A percentile compares a stretch with the other conserved stretches of the same genome.
Conservation (phyloP, 768 basidiomycete species). For the Basidioascus undulatus region DNA sequence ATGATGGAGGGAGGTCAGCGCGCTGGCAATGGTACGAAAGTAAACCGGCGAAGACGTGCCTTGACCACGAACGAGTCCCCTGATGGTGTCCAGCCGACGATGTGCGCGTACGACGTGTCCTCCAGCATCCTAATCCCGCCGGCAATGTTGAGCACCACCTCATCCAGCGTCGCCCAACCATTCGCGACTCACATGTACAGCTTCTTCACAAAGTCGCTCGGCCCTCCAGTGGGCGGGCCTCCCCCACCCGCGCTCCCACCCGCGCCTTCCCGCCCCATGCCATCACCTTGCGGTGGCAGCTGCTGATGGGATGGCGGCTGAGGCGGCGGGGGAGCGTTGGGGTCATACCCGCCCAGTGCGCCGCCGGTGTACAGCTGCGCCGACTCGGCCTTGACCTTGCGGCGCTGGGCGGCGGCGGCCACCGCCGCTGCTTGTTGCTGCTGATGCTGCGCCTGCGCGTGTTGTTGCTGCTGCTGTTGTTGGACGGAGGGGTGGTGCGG, state of each 20-base stretch:
- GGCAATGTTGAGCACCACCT: neutral
- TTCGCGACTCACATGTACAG: constrained; percentile 49
- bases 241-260: neutral
- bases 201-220: constrained; percentile 84
- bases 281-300: no score
- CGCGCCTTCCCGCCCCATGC: constrained; percentile 1
- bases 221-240: constrained; percentile 51
- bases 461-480: no score
- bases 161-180: neutral
- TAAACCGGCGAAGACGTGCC: constrained; percentile 14
- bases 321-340: constrained; percentile 2
- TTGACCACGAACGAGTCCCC: constrained; percentile 85
- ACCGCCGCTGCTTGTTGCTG: no score
- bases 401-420: no score
- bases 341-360: no score
- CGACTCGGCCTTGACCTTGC: no score
- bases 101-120: constrained; percentile 40
- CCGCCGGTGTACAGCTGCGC: no score
- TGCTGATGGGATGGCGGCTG: constrained; percentile 1
- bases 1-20: neutral
- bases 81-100: constrained; percentile 59
- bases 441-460: no score
- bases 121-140: constrained; percentile 48
- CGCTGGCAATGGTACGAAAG: neutral
- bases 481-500: no score